Evolutionary conservation across 169 alveolate genomes (phyloP).

Genomic region (Cryptosporidium sp.): DNA sequence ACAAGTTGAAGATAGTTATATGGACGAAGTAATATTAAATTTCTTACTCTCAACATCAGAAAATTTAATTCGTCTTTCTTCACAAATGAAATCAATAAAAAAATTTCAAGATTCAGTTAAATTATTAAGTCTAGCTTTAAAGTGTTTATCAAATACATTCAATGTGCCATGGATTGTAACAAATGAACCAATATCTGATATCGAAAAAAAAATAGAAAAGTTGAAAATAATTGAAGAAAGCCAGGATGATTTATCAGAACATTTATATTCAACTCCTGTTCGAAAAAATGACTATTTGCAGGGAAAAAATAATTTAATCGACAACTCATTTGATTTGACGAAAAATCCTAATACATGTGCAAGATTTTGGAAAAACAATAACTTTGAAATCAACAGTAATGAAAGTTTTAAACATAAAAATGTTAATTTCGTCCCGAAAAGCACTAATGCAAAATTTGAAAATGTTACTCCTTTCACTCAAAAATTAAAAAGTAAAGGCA

Average conservation of each 20-base stretch:
- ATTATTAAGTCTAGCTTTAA: slow-evolving; percentile 6
- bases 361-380: not conserved
- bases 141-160: slow-evolving; percentile 18
- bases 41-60: slow-evolving; percentile 24
- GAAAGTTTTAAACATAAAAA: not conserved
- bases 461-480: slow-evolving; percentile 42
- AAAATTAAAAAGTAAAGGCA: slow-evolving; percentile 15
- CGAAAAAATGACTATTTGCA: not conserved
- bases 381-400: not conserved
- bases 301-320: not conserved
- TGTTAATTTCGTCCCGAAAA: not conserved
- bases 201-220: not conserved
- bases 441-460: not conserved
- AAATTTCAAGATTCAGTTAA: slow-evolving; percentile 34
- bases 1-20: not conserved
- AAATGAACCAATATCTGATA: not conserved
- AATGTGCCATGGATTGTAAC: slow-evolving; percentile 36
- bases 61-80: slow-evolving; percentile 27
- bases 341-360: not conserved
- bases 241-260: not conserved
- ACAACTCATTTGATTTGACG: not conserved
- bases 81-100: slow-evolving; percentile 19
- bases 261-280: slow-evolving; percentile 7
- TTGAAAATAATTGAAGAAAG: slow-evolving; percentile 8
- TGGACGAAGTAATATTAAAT: slow-evolving; percentile 42